Base-by-base conservation (phyloP, 352 stramenopile species). In the Globisporangium canariense region DNA sequence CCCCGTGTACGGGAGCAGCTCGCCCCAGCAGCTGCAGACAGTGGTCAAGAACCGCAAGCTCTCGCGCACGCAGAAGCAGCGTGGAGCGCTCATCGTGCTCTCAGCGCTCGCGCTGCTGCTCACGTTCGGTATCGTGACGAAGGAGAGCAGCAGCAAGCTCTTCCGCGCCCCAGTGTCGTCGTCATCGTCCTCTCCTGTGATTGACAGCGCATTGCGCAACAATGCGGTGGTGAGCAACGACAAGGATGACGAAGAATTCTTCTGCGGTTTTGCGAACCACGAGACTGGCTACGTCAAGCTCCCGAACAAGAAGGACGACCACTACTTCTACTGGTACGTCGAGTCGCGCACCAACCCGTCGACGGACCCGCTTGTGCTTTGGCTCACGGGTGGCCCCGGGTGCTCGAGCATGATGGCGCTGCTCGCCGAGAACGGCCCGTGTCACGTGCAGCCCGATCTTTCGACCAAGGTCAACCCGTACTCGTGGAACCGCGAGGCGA, bases 251-350 rank as follows among this genome's bases (percentile, higher is more conserved):
- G 50, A 50, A 11, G 62, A 56, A 18, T 64, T 64, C 58, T 64
- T 64, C 20, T 69, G 67, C 9, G 67, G 59, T 18, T 43, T 54
- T 22, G 41, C 53, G 14, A 34, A 49, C 25, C 64, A 77, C 38
- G 60, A 77, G 22, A 64, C 62, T 14, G 76, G 73, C 2, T 83
- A 81, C 71, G 75, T 81, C 64, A 72, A 69, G 54, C 59, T 83
- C 22, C 41, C 70, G 25, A 69, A 76, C 75, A 83, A 78, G 66
- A 34, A 69, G 41, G 71, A 84, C 62, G 74, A 76, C 51, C 59
- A 81, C 49, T 84, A 84, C 65, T 86, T 86, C 55, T 86, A 86
- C 64, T 86, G 77, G 77, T 79, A 73, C 59, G 69, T 82, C 28
- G 73, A 81, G 55, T 79, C 75, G 13, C 60, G 69, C 4, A 59